Base-by-base conservation (phyloP, 805 yeast genomes). In the Monosporozyma aquatica region DNA sequence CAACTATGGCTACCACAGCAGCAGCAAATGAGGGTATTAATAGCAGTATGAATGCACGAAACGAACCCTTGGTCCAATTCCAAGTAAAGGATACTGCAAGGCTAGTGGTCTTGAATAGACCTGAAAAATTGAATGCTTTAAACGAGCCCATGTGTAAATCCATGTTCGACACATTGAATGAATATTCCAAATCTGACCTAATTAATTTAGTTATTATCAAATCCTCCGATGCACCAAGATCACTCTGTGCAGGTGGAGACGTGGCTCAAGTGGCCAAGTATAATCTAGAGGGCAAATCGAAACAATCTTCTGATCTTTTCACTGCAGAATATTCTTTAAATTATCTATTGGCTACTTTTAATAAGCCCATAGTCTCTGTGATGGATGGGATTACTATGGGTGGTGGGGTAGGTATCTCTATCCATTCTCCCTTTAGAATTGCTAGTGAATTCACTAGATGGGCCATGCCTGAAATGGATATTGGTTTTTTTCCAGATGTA, bases 391-490 rank as follows among this genome's bases (percentile, higher is more conserved):
- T 90, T 53, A 86, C 90, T 22, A 87, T 92, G 95, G 98, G 97
- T 43, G 97, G 97, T 41, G 97, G 97, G 53, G 95, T 87, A 35
- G 97, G 98, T 4, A 67, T 92, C 36, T 72, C 90, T 0, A 82
- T 86, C 33, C 97, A 92, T 64, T 81, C 86, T 10, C 90, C 96
- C 3, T 90, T 90, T 70, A 77, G 97, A 57, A 68, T 92, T 29
- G 95, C 94, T n/a, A 84, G 95, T 33, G 97, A 90, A 54, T 74
- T 76, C 54, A 89, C 97, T 9, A 74, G 80, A 59, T 75, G 87
- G 67, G 95, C 97, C 47, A 92, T 92, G 98, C 97, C 98, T 7
- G 97, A 92, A 65, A 83, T 94, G 72, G 87, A 85, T 56, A 92
- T 92, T 61, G 98, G 98, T 1, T 86, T 87, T 63, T 84, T 86